Evolutionary conservation across 495 filamentous ascomycete species (phyloP).

Genomic region (Aspergillus cavernicola): DNA sequence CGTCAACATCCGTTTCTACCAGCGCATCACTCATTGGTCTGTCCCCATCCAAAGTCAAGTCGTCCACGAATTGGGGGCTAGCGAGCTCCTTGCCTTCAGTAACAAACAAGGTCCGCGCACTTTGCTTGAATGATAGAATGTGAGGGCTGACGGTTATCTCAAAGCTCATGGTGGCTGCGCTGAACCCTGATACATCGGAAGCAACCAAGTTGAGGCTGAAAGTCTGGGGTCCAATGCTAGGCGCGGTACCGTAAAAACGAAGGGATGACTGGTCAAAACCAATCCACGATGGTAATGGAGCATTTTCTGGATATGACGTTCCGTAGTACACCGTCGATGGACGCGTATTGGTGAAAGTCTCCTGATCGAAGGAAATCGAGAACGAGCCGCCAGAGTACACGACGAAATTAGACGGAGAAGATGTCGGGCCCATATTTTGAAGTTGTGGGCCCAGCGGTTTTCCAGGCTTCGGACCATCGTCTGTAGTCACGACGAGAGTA

Average conservation of each 20-base stretch:
- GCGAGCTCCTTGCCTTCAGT: constrained; percentile 51
- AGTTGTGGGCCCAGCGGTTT: constrained; percentile 47
- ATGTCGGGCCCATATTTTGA: constrained; percentile 39
- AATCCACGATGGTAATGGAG: constrained; percentile 85
- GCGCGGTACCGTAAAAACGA: constrained; percentile 71
- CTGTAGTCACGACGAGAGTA: constrained; percentile 60
- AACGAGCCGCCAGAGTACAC: constrained; percentile 44
- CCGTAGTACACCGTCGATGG: constrained; percentile 66
- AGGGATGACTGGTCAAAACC: constrained; percentile 62
- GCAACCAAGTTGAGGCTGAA: constrained; percentile 74
- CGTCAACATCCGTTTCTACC: constrained; percentile 43
- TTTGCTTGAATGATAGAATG: constrained; percentile 58
- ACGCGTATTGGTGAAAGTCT: constrained; percentile 46
- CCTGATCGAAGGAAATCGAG: constrained; percentile 42
- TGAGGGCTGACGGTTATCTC: constrained; percentile 67
- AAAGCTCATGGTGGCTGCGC: constrained; percentile 62
- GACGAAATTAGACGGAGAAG: constrained; percentile 42
- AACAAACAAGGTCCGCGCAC: constrained; percentile 55
- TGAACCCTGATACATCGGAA: constrained; percentile 76
- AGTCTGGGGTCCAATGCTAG: constrained; percentile 64
- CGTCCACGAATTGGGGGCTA: constrained; percentile 50
- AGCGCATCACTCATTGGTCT: constrained; percentile 45
- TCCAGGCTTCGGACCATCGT: constrained; percentile 46
- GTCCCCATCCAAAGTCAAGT: constrained; percentile 61
- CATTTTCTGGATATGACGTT: constrained; percentile 64